Conservation (phyloP, 2,329 filamentous ascomycete genomes). For the Blumeria graminis region DNA sequence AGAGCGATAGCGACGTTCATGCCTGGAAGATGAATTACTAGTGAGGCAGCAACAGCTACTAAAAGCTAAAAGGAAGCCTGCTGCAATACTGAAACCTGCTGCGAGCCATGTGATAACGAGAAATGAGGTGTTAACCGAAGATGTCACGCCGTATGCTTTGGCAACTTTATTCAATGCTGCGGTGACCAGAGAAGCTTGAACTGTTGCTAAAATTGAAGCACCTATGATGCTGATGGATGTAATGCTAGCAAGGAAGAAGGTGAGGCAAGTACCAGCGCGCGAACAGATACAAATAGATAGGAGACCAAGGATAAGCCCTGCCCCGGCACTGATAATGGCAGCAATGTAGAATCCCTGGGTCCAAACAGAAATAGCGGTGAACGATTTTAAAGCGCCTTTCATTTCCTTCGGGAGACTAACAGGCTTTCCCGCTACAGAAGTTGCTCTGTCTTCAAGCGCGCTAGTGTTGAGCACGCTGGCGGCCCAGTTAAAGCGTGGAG, state of each 20-base stretch:
- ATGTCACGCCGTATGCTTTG: conserved; percentile 45
- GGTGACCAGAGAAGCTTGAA: conserved; percentile 44
- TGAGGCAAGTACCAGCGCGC: conserved; percentile 57
- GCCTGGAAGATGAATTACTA: conserved; percentile 4
- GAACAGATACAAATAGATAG: conserved; percentile 72
- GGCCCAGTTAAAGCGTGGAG: conserved; percentile 53
- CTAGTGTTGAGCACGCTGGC: conserved; percentile 44
- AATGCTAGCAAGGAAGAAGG: conserved; percentile 49
- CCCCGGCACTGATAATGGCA: conserved; percentile 41
- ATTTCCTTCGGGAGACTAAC: conserved; percentile 44
- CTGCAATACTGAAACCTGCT: conserved; percentile 49
- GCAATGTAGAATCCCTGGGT: conserved; percentile 63
- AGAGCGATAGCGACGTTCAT: background rate
- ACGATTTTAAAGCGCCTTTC: conserved; percentile 42
- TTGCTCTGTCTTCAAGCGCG: conserved; percentile 29
- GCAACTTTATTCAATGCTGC: conserved; percentile 42
- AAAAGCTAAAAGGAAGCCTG: conserved; percentile 74
- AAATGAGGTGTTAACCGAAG: conserved; percentile 41
- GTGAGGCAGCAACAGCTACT: conserved; percentile 63
- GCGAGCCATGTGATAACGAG: conserved; percentile 57
- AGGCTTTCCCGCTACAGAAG: conserved; percentile 22
- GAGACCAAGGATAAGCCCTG: conserved; percentile 55
- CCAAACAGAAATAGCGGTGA: conserved; percentile 53
- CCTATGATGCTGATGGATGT: conserved; percentile 29
- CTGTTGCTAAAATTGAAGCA: conserved; percentile 50